These are phyloP conservation scores for Fusarium sp. DNA, from an alignment of 2,329 filamentous ascomycete genomes.

Conservation along the genomic window DNA sequence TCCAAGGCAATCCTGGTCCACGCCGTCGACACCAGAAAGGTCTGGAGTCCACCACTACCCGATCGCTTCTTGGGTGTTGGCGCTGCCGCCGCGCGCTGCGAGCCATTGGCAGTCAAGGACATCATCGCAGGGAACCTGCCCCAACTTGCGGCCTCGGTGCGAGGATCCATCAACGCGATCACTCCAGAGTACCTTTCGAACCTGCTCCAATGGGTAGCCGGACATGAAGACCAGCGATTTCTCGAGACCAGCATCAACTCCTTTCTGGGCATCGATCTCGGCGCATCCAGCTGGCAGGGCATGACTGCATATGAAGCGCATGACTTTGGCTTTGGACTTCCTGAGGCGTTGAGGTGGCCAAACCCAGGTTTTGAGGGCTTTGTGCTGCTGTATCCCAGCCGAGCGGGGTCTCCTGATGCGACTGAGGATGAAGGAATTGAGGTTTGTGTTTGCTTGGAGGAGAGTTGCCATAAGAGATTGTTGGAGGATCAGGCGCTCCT, in stretches of 20 bases:
- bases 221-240: background rate
- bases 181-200: background rate
- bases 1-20: constrained; percentile 21
- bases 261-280: background rate
- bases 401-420: background rate
- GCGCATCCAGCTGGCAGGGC: constrained; percentile 20
- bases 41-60: background rate
- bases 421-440: constrained; percentile 12
- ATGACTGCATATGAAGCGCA: constrained; percentile 19
- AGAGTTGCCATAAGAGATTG: constrained; percentile 1
- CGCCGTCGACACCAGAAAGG: constrained; percentile 21
- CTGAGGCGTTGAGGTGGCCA: constrained; percentile 10
- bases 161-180: constrained; percentile 12
- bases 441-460: constrained; percentile 16
- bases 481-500: constrained; percentile 10
- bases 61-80: constrained; percentile 19
- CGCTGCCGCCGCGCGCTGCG: constrained; percentile 6
- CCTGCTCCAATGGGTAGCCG: constrained; percentile 10
- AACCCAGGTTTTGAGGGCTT: constrained; percentile 16
- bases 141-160: background rate
- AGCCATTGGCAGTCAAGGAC: constrained; percentile 2
- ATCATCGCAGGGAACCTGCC: constrained; percentile 1
- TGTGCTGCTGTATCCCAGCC: constrained; percentile 10
- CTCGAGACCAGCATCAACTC: constrained; percentile 7
- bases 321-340: constrained; percentile 22